These are phyloP conservation scores for Ceratobasidium sp. DNA, from an alignment of 1,284 basidiomycete genomes.

Conservation along the genomic window DNA sequence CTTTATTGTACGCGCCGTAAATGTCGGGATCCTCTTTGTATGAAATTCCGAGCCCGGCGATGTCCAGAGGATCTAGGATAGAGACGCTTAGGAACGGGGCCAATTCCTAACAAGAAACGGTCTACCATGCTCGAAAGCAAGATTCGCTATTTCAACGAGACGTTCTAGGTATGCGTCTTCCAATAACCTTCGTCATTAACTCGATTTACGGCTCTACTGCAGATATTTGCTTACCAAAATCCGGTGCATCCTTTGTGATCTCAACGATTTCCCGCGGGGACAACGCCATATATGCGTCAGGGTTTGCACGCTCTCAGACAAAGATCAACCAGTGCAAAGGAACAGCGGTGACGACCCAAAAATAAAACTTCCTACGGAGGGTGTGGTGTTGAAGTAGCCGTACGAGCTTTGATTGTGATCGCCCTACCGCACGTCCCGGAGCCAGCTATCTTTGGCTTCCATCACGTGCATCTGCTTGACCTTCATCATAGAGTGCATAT, in stretches of 20 bases:
- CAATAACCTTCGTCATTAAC: neutral
- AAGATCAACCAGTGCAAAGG: too few relatives aligned
- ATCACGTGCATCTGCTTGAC: too few relatives aligned
- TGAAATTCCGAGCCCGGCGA: conserved; percentile 7
- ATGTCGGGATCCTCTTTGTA: conserved; percentile 18
- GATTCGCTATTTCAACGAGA: neutral
- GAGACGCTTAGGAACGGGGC: neutral
- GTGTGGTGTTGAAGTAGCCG: too few relatives aligned
- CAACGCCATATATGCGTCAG: conserved; percentile 3
- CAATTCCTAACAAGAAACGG: neutral
- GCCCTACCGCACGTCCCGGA: too few relatives aligned
- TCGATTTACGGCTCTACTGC: too few relatives aligned
- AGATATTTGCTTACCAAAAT: conserved; percentile 4
- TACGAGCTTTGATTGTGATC: too few relatives aligned
- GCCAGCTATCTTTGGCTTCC: too few relatives aligned
- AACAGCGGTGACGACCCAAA: too few relatives aligned
- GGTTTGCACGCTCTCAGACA: too few relatives aligned
- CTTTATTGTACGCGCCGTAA: neutral
- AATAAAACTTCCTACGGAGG: too few relatives aligned
- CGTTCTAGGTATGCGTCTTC: neutral
- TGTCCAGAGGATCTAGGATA: conserved; percentile 6
- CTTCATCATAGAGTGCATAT: too few relatives aligned
- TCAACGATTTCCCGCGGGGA: neutral
- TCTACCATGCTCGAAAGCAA: conserved; percentile 29
- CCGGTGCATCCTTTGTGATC: conserved; percentile 23